Evolutionary conservation across 2,329 filamentous ascomycete genomes (phyloP).

Genomic region (Alternaria gansuensis): DNA sequence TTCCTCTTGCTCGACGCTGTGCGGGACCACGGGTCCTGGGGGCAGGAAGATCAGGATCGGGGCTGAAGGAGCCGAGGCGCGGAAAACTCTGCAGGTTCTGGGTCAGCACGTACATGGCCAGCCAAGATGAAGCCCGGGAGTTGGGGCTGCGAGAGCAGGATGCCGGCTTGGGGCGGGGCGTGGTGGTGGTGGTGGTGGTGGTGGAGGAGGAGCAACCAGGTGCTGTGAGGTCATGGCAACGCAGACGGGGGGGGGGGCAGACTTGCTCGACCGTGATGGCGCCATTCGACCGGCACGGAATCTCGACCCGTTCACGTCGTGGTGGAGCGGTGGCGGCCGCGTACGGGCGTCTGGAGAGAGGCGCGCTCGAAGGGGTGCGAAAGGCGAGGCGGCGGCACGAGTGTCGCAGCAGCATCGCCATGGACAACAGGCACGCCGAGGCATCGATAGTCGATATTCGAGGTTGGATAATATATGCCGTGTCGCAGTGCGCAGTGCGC

Average conservation of each 20-base stretch:
- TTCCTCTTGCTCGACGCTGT: constrained; percentile 40
- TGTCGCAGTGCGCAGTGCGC: constrained; percentile 20
- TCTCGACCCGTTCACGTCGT: constrained; percentile 41
- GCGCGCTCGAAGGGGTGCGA: not conserved
- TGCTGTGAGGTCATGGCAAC: constrained; percentile 20
- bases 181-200: not conserved
- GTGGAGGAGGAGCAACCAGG: constrained; percentile 1
- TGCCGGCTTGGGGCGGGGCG: constrained; percentile 10
- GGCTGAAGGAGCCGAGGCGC: constrained; percentile 39
- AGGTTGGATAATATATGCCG: too few relatives aligned
- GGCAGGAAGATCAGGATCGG: constrained; percentile 57
- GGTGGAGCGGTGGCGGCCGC: constrained; percentile 35
- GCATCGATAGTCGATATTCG: too few relatives aligned
- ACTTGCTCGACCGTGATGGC: constrained; percentile 55
- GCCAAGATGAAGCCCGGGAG: not conserved
- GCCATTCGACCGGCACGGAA: constrained; percentile 57
- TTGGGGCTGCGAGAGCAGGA: not conserved
- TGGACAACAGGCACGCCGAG: not conserved
- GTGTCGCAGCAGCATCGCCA: constrained; percentile 29
- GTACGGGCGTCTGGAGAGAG: constrained; percentile 24
- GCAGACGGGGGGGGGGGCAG: constrained; percentile 1
- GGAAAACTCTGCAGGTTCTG: constrained; percentile 44
- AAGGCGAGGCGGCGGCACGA: constrained; percentile 2
- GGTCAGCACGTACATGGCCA: constrained; percentile 17
- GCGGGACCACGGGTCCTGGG: constrained; percentile 51